Percentiles rank a stretch among this genome's conserved stretches.
Evolutionary conservation across 2,329 filamentous ascomycete genomes (phyloP).

Genomic region (Fusarium oligoseptatum): DNA sequence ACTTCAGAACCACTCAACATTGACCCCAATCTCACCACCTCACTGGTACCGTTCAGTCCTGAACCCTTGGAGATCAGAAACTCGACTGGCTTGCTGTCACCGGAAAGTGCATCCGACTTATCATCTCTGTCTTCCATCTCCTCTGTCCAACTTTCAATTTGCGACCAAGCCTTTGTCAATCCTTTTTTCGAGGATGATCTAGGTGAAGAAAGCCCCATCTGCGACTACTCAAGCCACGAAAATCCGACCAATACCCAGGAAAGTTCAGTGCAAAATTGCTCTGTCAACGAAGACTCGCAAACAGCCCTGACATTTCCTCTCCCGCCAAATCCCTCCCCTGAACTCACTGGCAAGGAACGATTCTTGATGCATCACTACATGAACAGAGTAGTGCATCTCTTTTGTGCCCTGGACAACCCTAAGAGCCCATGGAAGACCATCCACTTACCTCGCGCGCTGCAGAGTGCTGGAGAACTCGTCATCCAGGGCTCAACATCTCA

Average conservation of each 20-base stretch:
- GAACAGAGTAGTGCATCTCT: neutral
- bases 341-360: neutral
- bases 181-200: neutral
- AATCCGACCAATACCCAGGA: no score
- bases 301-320: neutral
- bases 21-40: neutral
- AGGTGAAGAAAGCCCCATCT: neutral
- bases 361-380: neutral
- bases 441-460: neutral
- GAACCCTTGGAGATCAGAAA: neutral
- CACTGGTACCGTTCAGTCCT: neutral
- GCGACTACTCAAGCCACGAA: neutral
- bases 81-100: neutral
- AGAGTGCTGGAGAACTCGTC: neutral
- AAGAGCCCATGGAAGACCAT: neutral
- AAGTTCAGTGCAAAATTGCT: no score
- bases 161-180: neutral
- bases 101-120: neutral
- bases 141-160: neutral
- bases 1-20: neutral
- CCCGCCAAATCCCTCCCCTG: neutral
- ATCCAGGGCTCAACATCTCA: neutral
- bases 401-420: neutral
- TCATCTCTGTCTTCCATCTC: neutral
- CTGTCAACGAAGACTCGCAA: neutral